Base-by-base conservation (phyloP, 768 basidiomycete genomes). In the Mycena olivaceomarginata region DNA sequence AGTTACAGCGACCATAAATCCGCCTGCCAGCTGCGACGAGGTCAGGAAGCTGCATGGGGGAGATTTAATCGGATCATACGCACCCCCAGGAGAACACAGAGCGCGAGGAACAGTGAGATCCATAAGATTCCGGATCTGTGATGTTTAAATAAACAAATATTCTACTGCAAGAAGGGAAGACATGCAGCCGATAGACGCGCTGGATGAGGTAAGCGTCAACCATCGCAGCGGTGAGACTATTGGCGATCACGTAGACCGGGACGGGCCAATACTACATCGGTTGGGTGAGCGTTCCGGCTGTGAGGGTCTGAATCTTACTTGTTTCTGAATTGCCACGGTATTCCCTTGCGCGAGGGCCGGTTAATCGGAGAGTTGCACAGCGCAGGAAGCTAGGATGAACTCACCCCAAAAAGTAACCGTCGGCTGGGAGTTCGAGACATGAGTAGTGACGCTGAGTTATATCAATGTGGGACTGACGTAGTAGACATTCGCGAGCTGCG, bases 341-440 rank as follows among this genome's bases (percentile, higher is more conserved):
- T 66, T 48, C 8, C 65, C 65, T 66, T 31, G 31, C 31, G 31
- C 31, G 31, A 31, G 31, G 31, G 31, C 31, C 31, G 31, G 31
- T 31, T 31, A 31, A 31, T 31, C 31, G 31, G 31, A 31, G 31
- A 31, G 31, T 31, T 31, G 31, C 31, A 31, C 31, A 31, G 31
- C 31, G 20, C 43, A 43, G 22, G 22, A 15, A 37, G 25, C 60
- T 2, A 57, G 9, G 31, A 31, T 31, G 31, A 5, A 48, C 65
- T 40, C 63, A 66, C 65, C 65, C 65, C 65, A 66, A n/a, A 66
- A 66, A 31, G 65, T 66, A 4, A 66, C 65, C 12, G 65, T 66
- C 9, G 45, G 65, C 65, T 66, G 41, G 10, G 46, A 5, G 39
- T 43, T 2, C 5, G 25, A 37, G 9, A 5, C 7, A 37, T 46